phyloP scores from a whole-genome alignment of 1,284 basidiomycete genomes.

The Xerocomus nothofagi region DNA sequence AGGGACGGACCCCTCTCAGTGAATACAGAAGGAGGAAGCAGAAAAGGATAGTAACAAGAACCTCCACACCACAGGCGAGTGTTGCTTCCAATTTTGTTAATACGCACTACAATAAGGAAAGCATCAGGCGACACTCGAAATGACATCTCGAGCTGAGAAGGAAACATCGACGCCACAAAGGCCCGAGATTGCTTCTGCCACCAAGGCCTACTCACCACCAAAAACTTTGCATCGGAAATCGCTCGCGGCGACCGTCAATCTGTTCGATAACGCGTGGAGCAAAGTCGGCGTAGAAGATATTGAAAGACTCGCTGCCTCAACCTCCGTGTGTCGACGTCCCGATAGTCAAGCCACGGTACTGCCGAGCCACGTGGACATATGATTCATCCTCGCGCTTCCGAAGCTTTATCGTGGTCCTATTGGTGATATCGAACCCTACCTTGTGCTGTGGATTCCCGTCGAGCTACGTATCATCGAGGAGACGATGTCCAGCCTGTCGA shows the following conservation, averaged over 20 bases:
- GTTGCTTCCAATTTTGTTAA: not conserved
- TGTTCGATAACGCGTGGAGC: not conserved
- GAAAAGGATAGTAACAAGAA: constrained; percentile 16
- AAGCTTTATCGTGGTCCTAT: not conserved
- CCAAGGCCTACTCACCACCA: not conserved
- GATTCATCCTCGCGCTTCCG: not conserved
- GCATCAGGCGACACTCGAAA: constrained; percentile 1
- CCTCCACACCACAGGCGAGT: constrained; percentile 16
- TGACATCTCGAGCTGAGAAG: constrained; percentile 1
- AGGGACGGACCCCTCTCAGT: constrained; percentile 26
- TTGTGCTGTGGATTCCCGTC: not conserved
- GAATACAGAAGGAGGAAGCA: constrained; percentile 26
- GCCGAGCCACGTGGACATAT: not conserved
- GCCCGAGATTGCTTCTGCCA: not conserved
- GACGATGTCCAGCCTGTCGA: not conserved
- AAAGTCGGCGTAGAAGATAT: constrained; percentile 17
- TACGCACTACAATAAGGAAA: not conserved
- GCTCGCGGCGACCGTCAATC: not conserved
- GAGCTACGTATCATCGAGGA: not conserved
- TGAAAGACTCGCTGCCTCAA: constrained; percentile 20
- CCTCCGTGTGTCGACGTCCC: constrained; percentile 1
- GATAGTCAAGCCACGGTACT: not conserved
- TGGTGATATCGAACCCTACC: not conserved
- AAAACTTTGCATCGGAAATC: not conserved
- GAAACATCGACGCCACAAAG: not conserved